These are phyloP conservation scores for Cladosporium sp. DNA, from an alignment of 2,329 filamentous ascomycete species.

Conservation along the genomic window DNA sequence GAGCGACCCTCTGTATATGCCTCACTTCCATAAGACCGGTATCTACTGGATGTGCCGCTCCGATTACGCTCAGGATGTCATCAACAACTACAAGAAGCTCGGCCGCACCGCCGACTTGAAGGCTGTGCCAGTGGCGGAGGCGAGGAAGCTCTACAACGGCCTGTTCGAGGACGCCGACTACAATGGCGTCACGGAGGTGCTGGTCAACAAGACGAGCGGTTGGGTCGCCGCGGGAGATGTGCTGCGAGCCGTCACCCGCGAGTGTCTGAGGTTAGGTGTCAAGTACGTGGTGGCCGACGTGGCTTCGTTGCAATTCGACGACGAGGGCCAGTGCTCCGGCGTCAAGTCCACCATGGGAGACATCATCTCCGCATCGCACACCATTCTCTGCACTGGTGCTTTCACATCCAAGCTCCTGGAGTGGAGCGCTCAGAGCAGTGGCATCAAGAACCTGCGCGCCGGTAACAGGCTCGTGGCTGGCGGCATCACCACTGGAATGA, in stretches of 20 bases:
- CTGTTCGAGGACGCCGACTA: slow-evolving; percentile 60
- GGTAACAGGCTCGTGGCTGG: slow-evolving; percentile 54
- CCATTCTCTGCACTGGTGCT: slow-evolving; percentile 40
- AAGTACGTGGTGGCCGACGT: slow-evolving; percentile 55
- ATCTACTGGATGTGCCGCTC: slow-evolving; percentile 47
- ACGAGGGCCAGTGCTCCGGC: slow-evolving; percentile 41
- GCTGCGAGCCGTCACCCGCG: slow-evolving; percentile 51
- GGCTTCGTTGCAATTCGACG: slow-evolving; percentile 45
- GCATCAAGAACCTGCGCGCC: slow-evolving; percentile 46
- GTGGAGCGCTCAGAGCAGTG: slow-evolving; percentile 46
- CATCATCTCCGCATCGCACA: slow-evolving; percentile 32
- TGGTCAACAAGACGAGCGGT: slow-evolving; percentile 58
- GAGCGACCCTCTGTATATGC: slow-evolving; percentile 52
- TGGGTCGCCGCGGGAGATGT: slow-evolving; percentile 61
- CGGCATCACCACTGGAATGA: slow-evolving; percentile 49
- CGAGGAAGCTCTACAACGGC: slow-evolving; percentile 52
- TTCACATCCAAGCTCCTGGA: slow-evolving; percentile 43
- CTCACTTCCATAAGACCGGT: slow-evolving; percentile 50
- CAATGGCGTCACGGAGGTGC: slow-evolving; percentile 54
- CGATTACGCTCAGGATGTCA: slow-evolving; percentile 46
- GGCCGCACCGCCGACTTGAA: slow-evolving; percentile 44
- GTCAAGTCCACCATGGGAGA: slow-evolving; percentile 37
- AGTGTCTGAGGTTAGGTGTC: slow-evolving; percentile 53
- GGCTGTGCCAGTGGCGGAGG: slow-evolving; percentile 49
- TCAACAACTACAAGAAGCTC: slow-evolving; percentile 48